phyloP scores from a whole-genome alignment of 2,329 filamentous ascomycete species.

The Hymenoscyphus scutula region DNA sequence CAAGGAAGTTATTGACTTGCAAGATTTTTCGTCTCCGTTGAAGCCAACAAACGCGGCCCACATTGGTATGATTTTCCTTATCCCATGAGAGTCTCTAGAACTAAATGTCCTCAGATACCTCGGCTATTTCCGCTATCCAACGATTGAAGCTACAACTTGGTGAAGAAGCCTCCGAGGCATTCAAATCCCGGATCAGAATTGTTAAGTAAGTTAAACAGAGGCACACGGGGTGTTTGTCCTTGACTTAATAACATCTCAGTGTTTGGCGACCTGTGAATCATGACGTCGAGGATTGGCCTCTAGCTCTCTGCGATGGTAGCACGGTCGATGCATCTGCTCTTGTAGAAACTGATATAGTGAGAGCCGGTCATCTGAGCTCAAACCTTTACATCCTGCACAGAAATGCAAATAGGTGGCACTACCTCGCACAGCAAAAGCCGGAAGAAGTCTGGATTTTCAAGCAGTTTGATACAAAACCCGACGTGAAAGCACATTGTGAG shows the following conservation, averaged over 20 bases:
- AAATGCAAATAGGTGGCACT: not conserved
- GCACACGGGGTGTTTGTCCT: not conserved
- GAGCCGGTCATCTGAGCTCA: not conserved
- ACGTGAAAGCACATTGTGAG: conserved; percentile 1
- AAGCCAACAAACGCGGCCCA: not conserved
- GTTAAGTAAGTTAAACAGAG: not conserved
- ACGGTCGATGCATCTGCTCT: conserved; percentile 4
- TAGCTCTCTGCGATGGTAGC: conserved; percentile 3
- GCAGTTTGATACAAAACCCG: conserved; percentile 4
- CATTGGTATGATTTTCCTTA: not conserved
- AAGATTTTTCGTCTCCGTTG: not conserved
- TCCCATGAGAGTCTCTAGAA: not conserved
- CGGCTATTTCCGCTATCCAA: not conserved
- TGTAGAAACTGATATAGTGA: conserved; percentile 2
- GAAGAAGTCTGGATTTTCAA: conserved; percentile 8
- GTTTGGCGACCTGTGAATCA: conserved; percentile 3
- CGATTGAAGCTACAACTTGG: not conserved
- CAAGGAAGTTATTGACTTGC: conserved; percentile 1
- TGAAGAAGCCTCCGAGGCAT: not conserved
- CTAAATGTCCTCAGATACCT: not conserved
- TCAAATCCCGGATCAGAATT: not conserved
- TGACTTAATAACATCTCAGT: not conserved
- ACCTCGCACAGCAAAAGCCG: not conserved
- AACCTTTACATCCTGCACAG: not conserved
- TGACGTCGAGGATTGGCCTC: conserved; percentile 3